Conservation (phyloP, 2,329 filamentous ascomycete species). For the Volutella citrinella region DNA sequence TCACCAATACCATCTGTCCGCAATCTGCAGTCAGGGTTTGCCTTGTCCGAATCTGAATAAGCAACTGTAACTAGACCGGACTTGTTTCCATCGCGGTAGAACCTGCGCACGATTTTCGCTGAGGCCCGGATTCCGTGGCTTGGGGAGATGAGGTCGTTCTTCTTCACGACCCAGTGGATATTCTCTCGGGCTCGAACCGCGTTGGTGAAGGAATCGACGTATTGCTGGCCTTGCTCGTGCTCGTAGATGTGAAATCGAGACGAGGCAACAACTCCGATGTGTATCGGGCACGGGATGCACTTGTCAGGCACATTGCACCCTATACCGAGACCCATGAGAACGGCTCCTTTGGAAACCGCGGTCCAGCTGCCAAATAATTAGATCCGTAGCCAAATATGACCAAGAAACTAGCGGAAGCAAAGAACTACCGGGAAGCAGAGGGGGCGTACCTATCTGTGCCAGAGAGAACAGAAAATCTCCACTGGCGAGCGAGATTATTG, state of each 20-base stretch:
- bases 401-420: too few relatives aligned
- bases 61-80: too few relatives aligned
- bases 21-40: too few relatives aligned
- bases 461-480: slow-evolving; percentile 1
- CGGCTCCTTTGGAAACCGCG: slow-evolving; percentile 12
- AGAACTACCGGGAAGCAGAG: too few relatives aligned
- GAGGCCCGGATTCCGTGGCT: slow-evolving; percentile 2
- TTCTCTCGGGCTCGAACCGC: slow-evolving; percentile 4
- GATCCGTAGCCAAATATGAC: too few relatives aligned
- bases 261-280: slow-evolving; percentile 9
- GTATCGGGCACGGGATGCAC: slow-evolving; percentile 3
- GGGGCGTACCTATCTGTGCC: slow-evolving; percentile 8
- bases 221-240: slow-evolving; percentile 3
- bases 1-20: too few relatives aligned
- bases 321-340: slow-evolving; percentile 10
- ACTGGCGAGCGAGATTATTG: neutral
- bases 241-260: slow-evolving; percentile 6
- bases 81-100: slow-evolving; percentile 2
- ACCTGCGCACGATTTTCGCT: slow-evolving; percentile 5
- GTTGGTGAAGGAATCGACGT: slow-evolving; percentile 5
- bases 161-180: slow-evolving; percentile 14
- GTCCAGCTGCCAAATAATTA: slow-evolving; percentile 5
- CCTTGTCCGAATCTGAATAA: too few relatives aligned
- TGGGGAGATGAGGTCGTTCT: slow-evolving; percentile 10
- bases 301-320: slow-evolving; percentile 1